These are phyloP conservation scores for Ceriops decandra DNA, from an alignment of 345 rosid genomes.

Conservation along the genomic window DNA sequence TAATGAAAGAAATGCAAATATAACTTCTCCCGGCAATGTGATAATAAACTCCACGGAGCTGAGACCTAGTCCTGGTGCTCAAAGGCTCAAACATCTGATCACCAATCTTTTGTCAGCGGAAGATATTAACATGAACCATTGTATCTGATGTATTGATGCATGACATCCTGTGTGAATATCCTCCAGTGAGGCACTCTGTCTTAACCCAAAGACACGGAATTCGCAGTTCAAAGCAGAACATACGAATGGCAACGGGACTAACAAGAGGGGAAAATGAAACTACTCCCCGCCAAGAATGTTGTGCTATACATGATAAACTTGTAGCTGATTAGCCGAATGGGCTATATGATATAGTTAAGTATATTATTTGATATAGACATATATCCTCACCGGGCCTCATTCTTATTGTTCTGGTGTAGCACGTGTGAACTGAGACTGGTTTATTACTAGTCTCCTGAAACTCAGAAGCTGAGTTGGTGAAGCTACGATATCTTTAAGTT, in stretches of 20 bases:
- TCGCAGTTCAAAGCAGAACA: conserved; percentile 2
- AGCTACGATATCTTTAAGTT: too few species aligned
- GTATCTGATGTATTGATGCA: conserved; percentile 35
- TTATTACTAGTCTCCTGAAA: too few species aligned
- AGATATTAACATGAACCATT: conserved; percentile 48
- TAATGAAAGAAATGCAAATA: conserved; percentile 24
- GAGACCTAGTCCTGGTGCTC: conserved; percentile 68
- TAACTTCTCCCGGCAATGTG: conserved; percentile 14
- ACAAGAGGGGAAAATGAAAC: conserved; percentile 13
- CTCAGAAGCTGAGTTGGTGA: too few species aligned
- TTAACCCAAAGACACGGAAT: background rate
- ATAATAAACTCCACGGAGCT: conserved; percentile 38
- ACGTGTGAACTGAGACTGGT: too few species aligned
- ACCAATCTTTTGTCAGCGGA: conserved; percentile 47
- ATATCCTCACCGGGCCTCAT: too few species aligned
- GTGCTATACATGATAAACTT: conserved; percentile 10
- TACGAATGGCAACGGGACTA: background rate
- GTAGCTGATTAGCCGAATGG: conserved; percentile 12
- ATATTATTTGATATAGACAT: conserved; percentile 5
- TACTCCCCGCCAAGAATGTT: background rate
- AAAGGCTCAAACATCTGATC: conserved; percentile 57
- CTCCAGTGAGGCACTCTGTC: background rate
- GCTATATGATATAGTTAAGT: conserved; percentile 3
- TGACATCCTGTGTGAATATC: conserved; percentile 8
- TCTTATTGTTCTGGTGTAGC: too few species aligned